These are phyloP conservation scores for Afroboletus lepidellus DNA, from an alignment of 1,284 basidiomycete species.

Conservation along the genomic window DNA sequence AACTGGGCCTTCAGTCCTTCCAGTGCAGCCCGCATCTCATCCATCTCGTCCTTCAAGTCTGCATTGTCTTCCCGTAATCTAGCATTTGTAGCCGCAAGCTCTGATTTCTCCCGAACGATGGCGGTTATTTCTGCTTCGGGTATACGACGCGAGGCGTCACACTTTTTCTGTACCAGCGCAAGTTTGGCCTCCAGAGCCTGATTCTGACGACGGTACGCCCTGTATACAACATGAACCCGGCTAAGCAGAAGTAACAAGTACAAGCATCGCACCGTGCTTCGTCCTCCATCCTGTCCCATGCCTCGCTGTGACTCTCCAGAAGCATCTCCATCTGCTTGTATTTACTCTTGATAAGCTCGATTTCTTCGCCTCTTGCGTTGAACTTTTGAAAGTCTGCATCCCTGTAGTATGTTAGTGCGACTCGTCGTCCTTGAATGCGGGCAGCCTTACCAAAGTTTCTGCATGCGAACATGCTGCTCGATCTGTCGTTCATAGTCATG, in stretches of 20 bases:
- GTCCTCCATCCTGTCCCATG: constrained; percentile 51
- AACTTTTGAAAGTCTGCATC: constrained; percentile 70
- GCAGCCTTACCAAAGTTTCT: constrained; percentile 62
- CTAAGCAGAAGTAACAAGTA: background rate
- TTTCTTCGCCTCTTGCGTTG: constrained; percentile 59
- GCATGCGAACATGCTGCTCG: constrained; percentile 66
- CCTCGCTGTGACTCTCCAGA: constrained; percentile 53
- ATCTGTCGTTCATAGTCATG: constrained; percentile 73
- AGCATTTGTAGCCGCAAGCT: constrained; percentile 46
- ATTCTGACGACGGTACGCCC: constrained; percentile 54
- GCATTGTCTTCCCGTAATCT: constrained; percentile 57
- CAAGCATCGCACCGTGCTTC: constrained; percentile 48
- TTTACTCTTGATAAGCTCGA: constrained; percentile 52
- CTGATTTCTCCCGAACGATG: constrained; percentile 45
- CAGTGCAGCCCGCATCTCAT: constrained; percentile 71
- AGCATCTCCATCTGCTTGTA: constrained; percentile 64
- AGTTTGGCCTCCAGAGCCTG: constrained; percentile 58
- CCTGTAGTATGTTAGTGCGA: constrained; percentile 41
- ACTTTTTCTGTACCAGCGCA: constrained; percentile 36
- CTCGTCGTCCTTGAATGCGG: background rate
- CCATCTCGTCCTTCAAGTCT: constrained; percentile 59
- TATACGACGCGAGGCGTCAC: constrained; percentile 36
- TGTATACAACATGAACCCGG: constrained; percentile 29
- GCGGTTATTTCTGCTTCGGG: constrained; percentile 41
- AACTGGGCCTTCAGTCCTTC: constrained; percentile 59